phyloP scores from a whole-genome alignment of 352 stramenopile species.

The Pythium grandisporangium region DNA sequence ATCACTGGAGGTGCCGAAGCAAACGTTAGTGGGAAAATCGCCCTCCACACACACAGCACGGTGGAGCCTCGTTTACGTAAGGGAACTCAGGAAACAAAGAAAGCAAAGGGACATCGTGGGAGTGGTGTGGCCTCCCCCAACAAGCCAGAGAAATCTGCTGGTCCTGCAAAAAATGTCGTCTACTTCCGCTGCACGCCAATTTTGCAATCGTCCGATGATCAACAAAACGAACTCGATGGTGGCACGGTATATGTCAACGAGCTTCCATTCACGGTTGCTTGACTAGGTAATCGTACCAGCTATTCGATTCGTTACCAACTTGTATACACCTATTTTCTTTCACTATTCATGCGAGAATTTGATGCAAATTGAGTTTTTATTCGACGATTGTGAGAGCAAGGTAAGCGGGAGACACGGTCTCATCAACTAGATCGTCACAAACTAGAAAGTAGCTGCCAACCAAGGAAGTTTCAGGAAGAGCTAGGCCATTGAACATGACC shows the following conservation, averaged over 20 bases:
- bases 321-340: not conserved
- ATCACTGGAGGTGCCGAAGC: too few species aligned
- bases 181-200: slow-evolving; percentile 39
- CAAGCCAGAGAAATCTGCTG: not conserved
- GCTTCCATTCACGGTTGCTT: slow-evolving; percentile 30
- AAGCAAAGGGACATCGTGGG: too few species aligned
- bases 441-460: slow-evolving; percentile 29
- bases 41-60: too few species aligned
- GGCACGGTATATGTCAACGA: slow-evolving; percentile 27
- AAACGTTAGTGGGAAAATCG: too few species aligned
- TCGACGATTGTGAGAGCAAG: not conserved
- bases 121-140: too few species aligned
- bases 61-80: too few species aligned
- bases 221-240: slow-evolving; percentile 15
- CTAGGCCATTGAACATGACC: slow-evolving; percentile 18
- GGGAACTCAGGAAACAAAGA: not conserved
- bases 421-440: slow-evolving; percentile 22
- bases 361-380: too few species aligned
- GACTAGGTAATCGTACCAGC: too few species aligned
- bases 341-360: too few species aligned
- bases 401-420: slow-evolving; percentile 1
- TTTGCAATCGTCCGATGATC: slow-evolving; percentile 15
- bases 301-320: not conserved
- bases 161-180: slow-evolving; percentile 21
- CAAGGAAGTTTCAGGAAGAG: slow-evolving; percentile 16